A percentile compares a stretch with the other conserved stretches of the same genome.
Conservation (phyloP, 305 asterid species). For the Caryopteris hybrid region DNA sequence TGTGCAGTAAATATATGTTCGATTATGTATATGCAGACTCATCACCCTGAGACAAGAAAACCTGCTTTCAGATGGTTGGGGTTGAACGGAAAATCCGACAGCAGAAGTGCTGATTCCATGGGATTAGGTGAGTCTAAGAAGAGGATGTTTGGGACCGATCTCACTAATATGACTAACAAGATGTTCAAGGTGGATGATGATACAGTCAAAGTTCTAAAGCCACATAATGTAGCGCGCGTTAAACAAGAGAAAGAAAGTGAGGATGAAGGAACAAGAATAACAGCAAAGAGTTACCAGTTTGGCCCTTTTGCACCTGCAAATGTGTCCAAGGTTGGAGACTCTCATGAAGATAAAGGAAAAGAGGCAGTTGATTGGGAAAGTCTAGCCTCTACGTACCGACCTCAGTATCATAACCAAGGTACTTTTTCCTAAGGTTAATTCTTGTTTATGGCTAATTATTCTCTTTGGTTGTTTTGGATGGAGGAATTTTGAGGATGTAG, state of each 20-base stretch:
- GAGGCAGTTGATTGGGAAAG: constrained; percentile 65
- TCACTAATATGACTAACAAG: constrained; percentile 62
- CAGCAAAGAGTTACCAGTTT: constrained; percentile 52
- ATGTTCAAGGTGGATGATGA: constrained; percentile 48
- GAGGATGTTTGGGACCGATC: constrained; percentile 83
- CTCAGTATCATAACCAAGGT: constrained; percentile 98
- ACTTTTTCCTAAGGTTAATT: constrained; percentile 2
- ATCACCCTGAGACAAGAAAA: constrained; percentile 90
- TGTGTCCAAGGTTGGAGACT: constrained; percentile 38
- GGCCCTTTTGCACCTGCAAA: constrained; percentile 95
- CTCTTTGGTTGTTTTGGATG: neutral
- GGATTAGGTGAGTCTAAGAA: constrained; percentile 44
- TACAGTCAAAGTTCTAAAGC: constrained; percentile 23
- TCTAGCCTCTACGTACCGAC: constrained; percentile 65
- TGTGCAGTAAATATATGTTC: no score
- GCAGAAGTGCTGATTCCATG: constrained; percentile 26
- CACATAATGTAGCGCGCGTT: constrained; percentile 34
- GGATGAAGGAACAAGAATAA: constrained; percentile 32
- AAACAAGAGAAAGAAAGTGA: constrained; percentile 58
- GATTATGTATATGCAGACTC: constrained; percentile 69
- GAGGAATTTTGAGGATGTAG: neutral
- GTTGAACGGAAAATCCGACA: constrained; percentile 41
- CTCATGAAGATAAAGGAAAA: constrained; percentile 39
- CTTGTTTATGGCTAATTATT: neutral
- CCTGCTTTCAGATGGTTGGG: constrained; percentile 98